Base-by-base conservation (phyloP, 1,284 basidiomycete species). In the Ustilago loliicola region DNA sequence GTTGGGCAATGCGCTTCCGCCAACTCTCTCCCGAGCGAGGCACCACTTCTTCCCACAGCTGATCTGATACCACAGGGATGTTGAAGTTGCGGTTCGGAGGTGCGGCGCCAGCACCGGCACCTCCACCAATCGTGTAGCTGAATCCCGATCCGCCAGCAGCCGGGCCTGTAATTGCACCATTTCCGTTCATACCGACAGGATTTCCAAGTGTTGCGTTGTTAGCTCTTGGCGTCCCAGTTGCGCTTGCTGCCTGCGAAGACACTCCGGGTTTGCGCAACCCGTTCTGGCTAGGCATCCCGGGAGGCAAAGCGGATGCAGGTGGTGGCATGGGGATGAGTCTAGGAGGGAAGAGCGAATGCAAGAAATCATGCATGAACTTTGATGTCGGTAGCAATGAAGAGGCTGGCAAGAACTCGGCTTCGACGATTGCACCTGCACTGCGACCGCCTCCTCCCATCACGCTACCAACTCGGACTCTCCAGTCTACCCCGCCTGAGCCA, bases 31-130 rank as follows among this genome's bases (percentile, higher is more conserved):
- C 72, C 21, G 70, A 73, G 9, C 68, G 64, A 3, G 77, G 77
- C 21, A 79, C 72, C 2, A 79, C 66, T 38, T 79, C 77, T 32
- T 79, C 72, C 77, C 77, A 79, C 32, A 79, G 63, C 63, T 79
- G 72, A 38, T 79, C 68, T 51, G 77, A 75, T 1, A 79, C 61
- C 5, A 65, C 42, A 3, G 77, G 69, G 21, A 79, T 72, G 53
- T 72, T 75, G 50, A 75, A 62, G 38, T 50, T 57, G 53, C 66
- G 66, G 25, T 72, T 72, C 1, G 70, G 75, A 21, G 66, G 56
- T 3, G 59, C 53, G 11, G 54, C 30, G 23, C 30, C 51, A 2
- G 64, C 48, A 7, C 48, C 60, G 2, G 47, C 48, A 9, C 58
- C 58, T n/a, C 66, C 70, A 6, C 56, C 56, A 34, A 73, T 72